Evolutionary conservation across 805 yeast species (phyloP).

Genomic region (Yarrowia sp.): DNA sequence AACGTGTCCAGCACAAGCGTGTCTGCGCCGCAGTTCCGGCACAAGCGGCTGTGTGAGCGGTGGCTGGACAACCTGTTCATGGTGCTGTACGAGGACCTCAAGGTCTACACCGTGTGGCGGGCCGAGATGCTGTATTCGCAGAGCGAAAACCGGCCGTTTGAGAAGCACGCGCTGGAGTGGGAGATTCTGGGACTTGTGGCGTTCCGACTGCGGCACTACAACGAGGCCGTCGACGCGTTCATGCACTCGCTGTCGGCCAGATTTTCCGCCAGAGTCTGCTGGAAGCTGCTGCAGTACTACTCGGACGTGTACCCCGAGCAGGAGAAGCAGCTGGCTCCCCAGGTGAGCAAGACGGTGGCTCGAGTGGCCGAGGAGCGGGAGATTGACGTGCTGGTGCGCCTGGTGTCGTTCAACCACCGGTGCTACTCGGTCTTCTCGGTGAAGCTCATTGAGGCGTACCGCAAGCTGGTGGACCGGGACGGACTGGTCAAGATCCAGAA

Average conservation of each 20-base stretch:
- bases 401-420: slow-evolving; percentile 97
- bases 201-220: slow-evolving; percentile 79
- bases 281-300: slow-evolving; percentile 74
- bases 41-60: slow-evolving; percentile 70
- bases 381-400: slow-evolving; percentile 72
- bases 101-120: slow-evolving; percentile 88
- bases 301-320: slow-evolving; percentile 47
- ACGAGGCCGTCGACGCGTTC: slow-evolving; percentile 88
- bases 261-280: slow-evolving; percentile 80
- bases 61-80: slow-evolving; percentile 82
- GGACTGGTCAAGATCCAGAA: slow-evolving; percentile 76
- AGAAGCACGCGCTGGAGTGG: slow-evolving; percentile 87
- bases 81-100: slow-evolving; percentile 69
- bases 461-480: slow-evolving; percentile 71
- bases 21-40: slow-evolving; percentile 45
- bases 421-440: slow-evolving; percentile 96
- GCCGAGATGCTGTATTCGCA: slow-evolving; percentile 88
- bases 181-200: slow-evolving; percentile 89
- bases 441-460: slow-evolving; percentile 61
- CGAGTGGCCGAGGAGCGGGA: slow-evolving; percentile 49
- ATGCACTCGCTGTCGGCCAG: slow-evolving; percentile 71
- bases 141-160: slow-evolving; percentile 81
- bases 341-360: slow-evolving; percentile 44
- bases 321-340: slow-evolving; percentile 52
- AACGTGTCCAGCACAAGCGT: slow-evolving; percentile 15